Percentiles rank a stretch among this genome's conserved stretches.
Evolutionary conservation across 257 asterid genomes (phyloP).

Genomic region (Capsicum chinense): DNA sequence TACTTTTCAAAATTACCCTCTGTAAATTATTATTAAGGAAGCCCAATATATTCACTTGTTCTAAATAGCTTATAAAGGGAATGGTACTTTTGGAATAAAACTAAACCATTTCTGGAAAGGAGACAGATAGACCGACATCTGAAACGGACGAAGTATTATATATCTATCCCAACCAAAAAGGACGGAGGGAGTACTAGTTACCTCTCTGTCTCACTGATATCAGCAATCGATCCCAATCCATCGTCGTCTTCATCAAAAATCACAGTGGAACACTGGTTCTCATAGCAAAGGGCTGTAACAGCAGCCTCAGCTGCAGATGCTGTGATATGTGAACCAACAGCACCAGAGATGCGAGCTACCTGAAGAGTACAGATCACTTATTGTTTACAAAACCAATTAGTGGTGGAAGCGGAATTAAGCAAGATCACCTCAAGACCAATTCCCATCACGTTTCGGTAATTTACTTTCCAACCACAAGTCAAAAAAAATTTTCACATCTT

Average conservation of each 20-base stretch:
- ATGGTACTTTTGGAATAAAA: not conserved
- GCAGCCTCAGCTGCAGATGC: conserved; percentile 95
- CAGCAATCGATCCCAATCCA: conserved; percentile 51
- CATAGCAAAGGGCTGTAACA: conserved; percentile 83
- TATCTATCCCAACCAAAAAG: conserved; percentile 23
- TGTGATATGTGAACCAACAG: conserved; percentile 73
- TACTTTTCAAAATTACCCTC: not conserved
- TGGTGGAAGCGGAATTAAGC: not conserved
- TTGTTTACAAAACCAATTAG: not conserved
- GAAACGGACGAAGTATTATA: not conserved
- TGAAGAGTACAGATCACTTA: conserved; percentile 33
- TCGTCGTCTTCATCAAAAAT: conserved; percentile 62
- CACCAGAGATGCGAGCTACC: conserved; percentile 75
- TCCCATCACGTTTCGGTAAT: not conserved
- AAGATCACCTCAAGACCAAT: not conserved
- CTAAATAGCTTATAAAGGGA: conserved; percentile 47
- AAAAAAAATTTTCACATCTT: not conserved
- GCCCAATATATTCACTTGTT: not conserved
- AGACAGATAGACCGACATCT: not conserved
- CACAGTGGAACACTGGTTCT: conserved; percentile 82
- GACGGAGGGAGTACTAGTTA: conserved; percentile 30
- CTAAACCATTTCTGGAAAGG: not conserved
- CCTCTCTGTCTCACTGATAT: conserved; percentile 54
- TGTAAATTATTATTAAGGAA: not conserved
- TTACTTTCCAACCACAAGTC: not conserved